Percentiles rank a stretch among this genome's conserved stretches.
phyloP scores from a whole-genome alignment of 352 stramenopile genomes.

The Halophytophthora batemanensis region DNA sequence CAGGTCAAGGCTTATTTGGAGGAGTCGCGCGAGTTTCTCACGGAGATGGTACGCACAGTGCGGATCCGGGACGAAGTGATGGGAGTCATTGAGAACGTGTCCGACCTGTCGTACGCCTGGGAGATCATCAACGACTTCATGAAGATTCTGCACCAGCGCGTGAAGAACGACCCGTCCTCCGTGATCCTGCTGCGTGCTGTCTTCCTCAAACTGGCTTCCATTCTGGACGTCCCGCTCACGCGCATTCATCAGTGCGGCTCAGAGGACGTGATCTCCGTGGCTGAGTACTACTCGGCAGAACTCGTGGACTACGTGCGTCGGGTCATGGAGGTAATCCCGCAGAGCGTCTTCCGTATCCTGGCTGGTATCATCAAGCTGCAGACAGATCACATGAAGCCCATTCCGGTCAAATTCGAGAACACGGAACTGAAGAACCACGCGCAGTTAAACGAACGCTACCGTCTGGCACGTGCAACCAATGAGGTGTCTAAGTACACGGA shows the following conservation, averaged over 20 bases:
- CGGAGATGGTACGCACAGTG: constrained; percentile 94
- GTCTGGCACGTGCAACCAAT: constrained; percentile 91
- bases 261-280: constrained; percentile 90
- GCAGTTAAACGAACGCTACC: constrained; percentile 91
- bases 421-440: constrained; percentile 90
- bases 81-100: constrained; percentile 91
- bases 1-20: constrained; percentile 94
- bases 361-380: constrained; percentile 92
- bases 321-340: constrained; percentile 94
- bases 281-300: constrained; percentile 93
- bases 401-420: constrained; percentile 93
- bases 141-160: constrained; percentile 90
- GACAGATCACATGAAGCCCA: constrained; percentile 87
- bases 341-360: constrained; percentile 93
- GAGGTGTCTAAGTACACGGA: constrained; percentile 95
- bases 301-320: constrained; percentile 93
- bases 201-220: constrained; percentile 95
- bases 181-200: constrained; percentile 92
- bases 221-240: constrained; percentile 92
- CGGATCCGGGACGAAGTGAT: constrained; percentile 92
- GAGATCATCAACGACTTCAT: constrained; percentile 96
- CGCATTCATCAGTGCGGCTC: constrained; percentile 92
- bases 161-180: constrained; percentile 91
- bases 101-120: constrained; percentile 93
- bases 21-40: constrained; percentile 90